These are phyloP conservation scores for Rhododendron henanense DNA, from an alignment of 148 eudicot species.

Conservation along the genomic window DNA sequence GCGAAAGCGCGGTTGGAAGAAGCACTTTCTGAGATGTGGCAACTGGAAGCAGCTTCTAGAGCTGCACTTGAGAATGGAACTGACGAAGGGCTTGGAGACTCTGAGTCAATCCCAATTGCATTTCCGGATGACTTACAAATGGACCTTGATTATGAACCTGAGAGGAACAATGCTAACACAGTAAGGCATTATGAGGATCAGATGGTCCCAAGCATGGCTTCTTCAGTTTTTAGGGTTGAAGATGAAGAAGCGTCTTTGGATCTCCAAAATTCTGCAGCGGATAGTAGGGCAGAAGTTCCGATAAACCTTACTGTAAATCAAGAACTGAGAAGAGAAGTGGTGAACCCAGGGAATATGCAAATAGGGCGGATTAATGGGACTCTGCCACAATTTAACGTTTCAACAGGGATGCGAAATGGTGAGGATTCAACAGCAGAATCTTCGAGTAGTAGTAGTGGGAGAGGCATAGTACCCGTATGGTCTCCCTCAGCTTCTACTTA, in stretches of 20 bases:
- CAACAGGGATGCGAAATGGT: conserved; percentile 41
- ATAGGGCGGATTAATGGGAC: conserved; percentile 22
- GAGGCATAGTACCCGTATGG: conserved; percentile 32
- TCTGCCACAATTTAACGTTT: conserved; percentile 32
- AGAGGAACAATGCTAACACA: conserved; percentile 29
- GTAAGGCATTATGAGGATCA: conserved; percentile 73
- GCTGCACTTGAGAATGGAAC: conserved; percentile 77
- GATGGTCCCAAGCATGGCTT: conserved; percentile 93
- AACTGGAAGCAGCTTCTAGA: conserved; percentile 68
- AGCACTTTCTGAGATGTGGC: conserved; percentile 86
- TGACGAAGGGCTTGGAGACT: conserved; percentile 97
- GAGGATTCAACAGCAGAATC: conserved; percentile 75
- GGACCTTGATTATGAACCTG: conserved; percentile 63
- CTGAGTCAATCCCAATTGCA: conserved; percentile 58
- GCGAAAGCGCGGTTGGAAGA: conserved; percentile 77
- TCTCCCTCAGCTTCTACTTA: conserved; percentile 67
- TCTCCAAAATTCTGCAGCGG: conserved; percentile 34
- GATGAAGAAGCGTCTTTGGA: conserved; percentile 71
- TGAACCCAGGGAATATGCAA: conserved; percentile 19
- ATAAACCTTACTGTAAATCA: conserved; percentile 36
- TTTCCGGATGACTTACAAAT: conserved; percentile 72
- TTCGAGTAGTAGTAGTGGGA: conserved; percentile 31
- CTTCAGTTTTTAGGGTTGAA: conserved; percentile 56
- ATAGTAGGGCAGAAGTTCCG: conserved; percentile 85
- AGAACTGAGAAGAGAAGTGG: conserved; percentile 23